Evolutionary conservation across 148 eudicot species (phyloP).

Genomic region (Heliamphora exappendiculata): DNA sequence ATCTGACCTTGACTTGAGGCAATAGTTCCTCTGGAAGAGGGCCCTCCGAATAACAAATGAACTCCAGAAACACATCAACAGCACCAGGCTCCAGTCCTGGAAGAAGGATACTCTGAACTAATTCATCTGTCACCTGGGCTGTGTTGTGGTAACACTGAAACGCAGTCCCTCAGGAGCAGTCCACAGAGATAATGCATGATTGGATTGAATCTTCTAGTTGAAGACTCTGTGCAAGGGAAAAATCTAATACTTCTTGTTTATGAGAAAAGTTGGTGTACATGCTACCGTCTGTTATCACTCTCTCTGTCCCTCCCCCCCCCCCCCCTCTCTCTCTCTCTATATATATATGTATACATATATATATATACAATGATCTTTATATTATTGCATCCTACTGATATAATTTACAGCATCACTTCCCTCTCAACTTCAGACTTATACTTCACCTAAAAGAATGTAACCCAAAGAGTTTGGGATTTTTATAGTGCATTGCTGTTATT

Average conservation of each 20-base stretch:
- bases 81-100: constrained; percentile 98
- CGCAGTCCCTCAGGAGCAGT: constrained; percentile 20
- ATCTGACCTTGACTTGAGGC: constrained; percentile 81
- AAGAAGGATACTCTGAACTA: constrained; percentile 73
- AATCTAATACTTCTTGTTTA: neutral
- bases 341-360: too few relatives aligned
- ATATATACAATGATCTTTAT: too few relatives aligned
- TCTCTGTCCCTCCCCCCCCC: too few relatives aligned
- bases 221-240: neutral
- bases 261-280: neutral
- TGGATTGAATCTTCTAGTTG: neutral
- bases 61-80: constrained; percentile 92
- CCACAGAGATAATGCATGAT: neutral
- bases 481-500: too few relatives aligned
- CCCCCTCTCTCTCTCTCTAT: too few relatives aligned
- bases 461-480: too few relatives aligned
- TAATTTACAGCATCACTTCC: too few relatives aligned
- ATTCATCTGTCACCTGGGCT: constrained; percentile 88
- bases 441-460: too few relatives aligned
- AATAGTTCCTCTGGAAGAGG: constrained; percentile 95
- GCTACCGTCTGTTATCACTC: neutral
- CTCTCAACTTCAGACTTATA: too few relatives aligned
- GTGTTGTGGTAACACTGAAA: constrained; percentile 91
- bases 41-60: constrained; percentile 90
- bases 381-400: too few relatives aligned